phyloP scores from a whole-genome alignment of 2,329 filamentous ascomycete species.

The Neonectria sp. region DNA sequence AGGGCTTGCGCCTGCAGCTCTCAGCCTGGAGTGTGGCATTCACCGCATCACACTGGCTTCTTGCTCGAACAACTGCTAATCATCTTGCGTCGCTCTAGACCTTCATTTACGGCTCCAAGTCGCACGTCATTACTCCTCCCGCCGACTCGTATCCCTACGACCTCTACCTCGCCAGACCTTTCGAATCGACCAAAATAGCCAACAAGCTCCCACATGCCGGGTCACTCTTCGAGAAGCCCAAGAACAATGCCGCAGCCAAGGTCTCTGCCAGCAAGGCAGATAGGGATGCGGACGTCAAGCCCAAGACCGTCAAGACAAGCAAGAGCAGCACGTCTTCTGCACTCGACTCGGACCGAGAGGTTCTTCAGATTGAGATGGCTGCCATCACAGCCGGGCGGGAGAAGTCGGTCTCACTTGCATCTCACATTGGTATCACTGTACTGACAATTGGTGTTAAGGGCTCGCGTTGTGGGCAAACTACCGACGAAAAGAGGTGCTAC shows the following conservation, averaged over 20 bases:
- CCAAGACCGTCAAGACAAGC: constrained; percentile 49
- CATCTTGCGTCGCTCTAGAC: constrained; percentile 55
- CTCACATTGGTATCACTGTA: constrained; percentile 31
- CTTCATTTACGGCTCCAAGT: constrained; percentile 67
- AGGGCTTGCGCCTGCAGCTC: neutral
- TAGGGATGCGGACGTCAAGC: constrained; percentile 50
- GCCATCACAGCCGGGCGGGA: constrained; percentile 54
- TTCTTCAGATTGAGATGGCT: constrained; percentile 60
- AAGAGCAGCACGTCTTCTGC: constrained; percentile 58
- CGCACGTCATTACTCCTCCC: constrained; percentile 62
- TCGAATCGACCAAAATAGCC: constrained; percentile 62
- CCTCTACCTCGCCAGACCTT: constrained; percentile 69
- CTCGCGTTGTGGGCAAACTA: constrained; percentile 54
- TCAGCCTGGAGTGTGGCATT: neutral
- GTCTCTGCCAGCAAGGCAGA: constrained; percentile 49
- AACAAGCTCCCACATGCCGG: constrained; percentile 67
- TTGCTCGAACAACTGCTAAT: constrained; percentile 32
- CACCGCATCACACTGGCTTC: neutral
- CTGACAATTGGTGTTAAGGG: constrained; percentile 50
- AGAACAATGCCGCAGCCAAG: constrained; percentile 38
- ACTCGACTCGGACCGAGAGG: constrained; percentile 65
- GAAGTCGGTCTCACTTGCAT: constrained; percentile 50
- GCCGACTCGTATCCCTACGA: constrained; percentile 67
- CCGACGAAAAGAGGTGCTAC: constrained; percentile 51
- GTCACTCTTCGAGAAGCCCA: constrained; percentile 64